Percentiles rank a stretch among this genome's conserved stretches.
phyloP scores from a whole-genome alignment of 495 filamentous ascomycete genomes.

The Aspergillus nanangensis region DNA sequence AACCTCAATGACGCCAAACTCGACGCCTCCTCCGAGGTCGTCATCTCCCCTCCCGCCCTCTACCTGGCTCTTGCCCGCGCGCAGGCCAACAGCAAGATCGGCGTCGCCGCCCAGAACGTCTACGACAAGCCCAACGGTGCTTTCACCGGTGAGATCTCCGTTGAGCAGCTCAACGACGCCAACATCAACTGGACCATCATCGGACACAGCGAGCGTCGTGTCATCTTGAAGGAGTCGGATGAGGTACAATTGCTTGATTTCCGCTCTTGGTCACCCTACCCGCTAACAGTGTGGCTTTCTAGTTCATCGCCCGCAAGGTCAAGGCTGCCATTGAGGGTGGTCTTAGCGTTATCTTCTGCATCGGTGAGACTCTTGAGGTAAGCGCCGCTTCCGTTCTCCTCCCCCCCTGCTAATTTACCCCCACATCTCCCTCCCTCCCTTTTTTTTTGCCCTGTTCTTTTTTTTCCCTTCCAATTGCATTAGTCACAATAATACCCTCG shows the following conservation, averaged over 20 bases:
- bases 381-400: constrained; percentile 18
- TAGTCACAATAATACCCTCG: no score
- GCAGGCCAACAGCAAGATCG: constrained; percentile 62
- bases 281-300: constrained; percentile 7
- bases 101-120: constrained; percentile 91
- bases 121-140: constrained; percentile 95
- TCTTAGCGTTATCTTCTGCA: constrained; percentile 88
- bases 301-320: constrained; percentile 87
- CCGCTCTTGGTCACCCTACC: background rate
- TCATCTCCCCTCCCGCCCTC: constrained; percentile 84
- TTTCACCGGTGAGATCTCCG: constrained; percentile 94
- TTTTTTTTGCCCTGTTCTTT: no score
- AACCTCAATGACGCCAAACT: constrained; percentile 75
- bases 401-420: background rate
- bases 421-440: background rate
- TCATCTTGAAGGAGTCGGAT: constrained; percentile 80
- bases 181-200: constrained; percentile 84
- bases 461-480: no score
- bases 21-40: constrained; percentile 62
- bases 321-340: constrained; percentile 85
- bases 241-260: constrained; percentile 31
- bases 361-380: constrained; percentile 85
- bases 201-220: constrained; percentile 90
- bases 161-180: constrained; percentile 81
- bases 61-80: constrained; percentile 85